Conservation (phyloP, 1,139 yeast genomes). For the Pichia inconspicua region DNA sequence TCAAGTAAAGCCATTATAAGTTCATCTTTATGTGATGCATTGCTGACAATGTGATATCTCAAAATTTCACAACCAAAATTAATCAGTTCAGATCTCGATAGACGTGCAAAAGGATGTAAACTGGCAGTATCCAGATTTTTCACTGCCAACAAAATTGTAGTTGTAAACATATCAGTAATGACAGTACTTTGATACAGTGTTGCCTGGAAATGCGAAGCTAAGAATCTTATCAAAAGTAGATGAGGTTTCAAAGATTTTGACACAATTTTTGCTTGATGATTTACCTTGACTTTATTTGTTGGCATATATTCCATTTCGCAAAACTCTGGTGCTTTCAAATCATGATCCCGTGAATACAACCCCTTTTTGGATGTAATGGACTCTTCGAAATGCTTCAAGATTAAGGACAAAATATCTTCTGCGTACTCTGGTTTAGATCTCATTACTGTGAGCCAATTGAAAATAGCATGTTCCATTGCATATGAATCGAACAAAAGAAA, state of each 20-base stretch:
- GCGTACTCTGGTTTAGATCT: conserved; percentile 58
- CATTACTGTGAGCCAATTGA: conserved; percentile 76
- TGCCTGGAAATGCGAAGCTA: conserved; percentile 79
- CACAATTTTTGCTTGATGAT: conserved; percentile 42
- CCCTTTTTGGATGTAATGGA: conserved; percentile 58
- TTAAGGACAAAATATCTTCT: conserved; percentile 57
- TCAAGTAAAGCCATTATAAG: conserved; percentile 50
- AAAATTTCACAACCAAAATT: conserved; percentile 61
- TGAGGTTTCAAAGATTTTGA: conserved; percentile 65
- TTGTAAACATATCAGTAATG: conserved; percentile 60
- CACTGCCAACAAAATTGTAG: conserved; percentile 54
- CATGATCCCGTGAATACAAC: conserved; percentile 53
- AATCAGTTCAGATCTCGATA: conserved; percentile 66
- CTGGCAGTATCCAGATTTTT: conserved; percentile 52
- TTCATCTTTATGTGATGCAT: conserved; percentile 37
- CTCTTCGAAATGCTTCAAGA: conserved; percentile 60
- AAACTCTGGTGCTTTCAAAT: conserved; percentile 56
- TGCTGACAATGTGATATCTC: conserved; percentile 43
- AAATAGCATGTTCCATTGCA: conserved; percentile 59
- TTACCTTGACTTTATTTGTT: conserved; percentile 56
- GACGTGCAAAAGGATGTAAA: conserved; percentile 73
- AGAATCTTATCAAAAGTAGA: conserved; percentile 54
- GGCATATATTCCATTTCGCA: conserved; percentile 86
- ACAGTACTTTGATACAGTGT: conserved; percentile 68
- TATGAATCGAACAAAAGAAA: conserved; percentile 55